phyloP scores from a whole-genome alignment of 2,329 filamentous ascomycete species.

The Xylariaceae sp. region DNA sequence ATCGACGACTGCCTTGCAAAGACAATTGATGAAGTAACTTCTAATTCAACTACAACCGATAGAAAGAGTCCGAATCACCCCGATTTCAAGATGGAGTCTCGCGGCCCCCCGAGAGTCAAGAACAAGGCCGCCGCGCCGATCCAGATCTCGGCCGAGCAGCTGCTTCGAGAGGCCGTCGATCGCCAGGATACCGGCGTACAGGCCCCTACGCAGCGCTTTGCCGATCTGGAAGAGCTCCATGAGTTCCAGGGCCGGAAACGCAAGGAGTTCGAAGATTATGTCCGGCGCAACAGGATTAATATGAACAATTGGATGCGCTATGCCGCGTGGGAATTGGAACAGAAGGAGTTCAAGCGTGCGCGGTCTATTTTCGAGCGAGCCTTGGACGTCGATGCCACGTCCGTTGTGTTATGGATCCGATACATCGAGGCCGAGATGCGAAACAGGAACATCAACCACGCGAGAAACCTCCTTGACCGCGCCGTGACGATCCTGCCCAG shows the following conservation, averaged over 20 bases:
- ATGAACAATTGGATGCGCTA: conserved; percentile 99
- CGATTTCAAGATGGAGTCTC: conserved; percentile 70
- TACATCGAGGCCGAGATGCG: conserved; percentile 98
- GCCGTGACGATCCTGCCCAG: conserved; percentile 89
- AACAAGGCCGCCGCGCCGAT: conserved; percentile 92
- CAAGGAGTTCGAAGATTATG: conserved; percentile 97
- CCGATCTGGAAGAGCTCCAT: conserved; percentile 94
- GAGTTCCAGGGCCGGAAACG: conserved; percentile 95
- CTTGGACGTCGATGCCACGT: conserved; percentile 84
- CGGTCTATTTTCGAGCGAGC: conserved; percentile 92
- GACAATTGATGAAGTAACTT: not conserved
- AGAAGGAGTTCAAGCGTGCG: conserved; percentile 92
- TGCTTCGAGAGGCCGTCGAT: conserved; percentile 94
- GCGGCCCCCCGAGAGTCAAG: conserved; percentile 92
- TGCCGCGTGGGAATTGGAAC: conserved; percentile 93
- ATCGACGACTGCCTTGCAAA: not conserved
- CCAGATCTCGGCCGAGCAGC: conserved; percentile 94
- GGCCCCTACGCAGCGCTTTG: conserved; percentile 89
- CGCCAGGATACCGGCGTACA: conserved; percentile 84
- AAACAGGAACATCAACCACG: conserved; percentile 91
- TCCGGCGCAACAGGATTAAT: conserved; percentile 86
- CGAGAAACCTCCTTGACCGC: conserved; percentile 86
- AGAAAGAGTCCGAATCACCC: not conserved
- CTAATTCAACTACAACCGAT: not conserved
- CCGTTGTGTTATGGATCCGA: conserved; percentile 80